Evolutionary conservation across 1,139 yeast species (phyloP).

Genomic region (Taphrina wiesneri): DNA sequence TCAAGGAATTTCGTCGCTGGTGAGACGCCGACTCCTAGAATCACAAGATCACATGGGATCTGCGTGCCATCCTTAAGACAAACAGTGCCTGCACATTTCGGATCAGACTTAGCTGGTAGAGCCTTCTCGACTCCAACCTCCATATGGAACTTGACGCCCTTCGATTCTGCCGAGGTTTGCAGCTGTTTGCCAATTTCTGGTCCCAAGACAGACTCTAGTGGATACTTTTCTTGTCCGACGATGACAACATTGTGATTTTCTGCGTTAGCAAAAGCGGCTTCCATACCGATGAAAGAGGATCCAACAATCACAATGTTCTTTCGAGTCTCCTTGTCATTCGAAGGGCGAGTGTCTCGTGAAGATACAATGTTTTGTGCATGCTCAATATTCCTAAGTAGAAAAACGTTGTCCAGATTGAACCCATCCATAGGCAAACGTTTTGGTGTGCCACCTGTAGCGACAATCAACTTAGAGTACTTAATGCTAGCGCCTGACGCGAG

Average conservation of each 20-base stretch:
- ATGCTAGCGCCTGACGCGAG: conserved; percentile 16
- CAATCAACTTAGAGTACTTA: conserved; percentile 33
- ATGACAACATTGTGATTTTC: conserved; percentile 35
- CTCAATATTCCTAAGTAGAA: conserved; percentile 33
- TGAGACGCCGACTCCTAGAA: conserved; percentile 37
- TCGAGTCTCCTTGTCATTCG: conserved; percentile 29
- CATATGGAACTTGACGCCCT: conserved; percentile 34
- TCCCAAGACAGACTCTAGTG: conserved; percentile 35
- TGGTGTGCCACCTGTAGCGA: conserved; percentile 37
- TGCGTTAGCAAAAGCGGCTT: conserved; percentile 34
- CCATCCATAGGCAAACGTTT: conserved; percentile 36
- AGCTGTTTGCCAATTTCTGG: conserved; percentile 33
- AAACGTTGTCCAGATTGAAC: conserved; percentile 35
- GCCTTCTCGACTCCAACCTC: conserved; percentile 36
- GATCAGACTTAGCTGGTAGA: conserved; percentile 18
- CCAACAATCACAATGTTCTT: conserved; percentile 38
- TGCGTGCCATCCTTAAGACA: conserved; percentile 36
- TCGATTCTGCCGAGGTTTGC: conserved; percentile 31
- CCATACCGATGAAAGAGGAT: conserved; percentile 37
- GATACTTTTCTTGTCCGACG: conserved; percentile 35
- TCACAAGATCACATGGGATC: conserved; percentile 36
- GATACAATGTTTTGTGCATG: conserved; percentile 33
- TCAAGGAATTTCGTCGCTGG: conserved; percentile 36
- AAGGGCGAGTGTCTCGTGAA: conserved; percentile 24
- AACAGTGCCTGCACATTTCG: conserved; percentile 28